phyloP scores from a whole-genome alignment of 148 eudicot species.

The Amaranthus palmeri region DNA sequence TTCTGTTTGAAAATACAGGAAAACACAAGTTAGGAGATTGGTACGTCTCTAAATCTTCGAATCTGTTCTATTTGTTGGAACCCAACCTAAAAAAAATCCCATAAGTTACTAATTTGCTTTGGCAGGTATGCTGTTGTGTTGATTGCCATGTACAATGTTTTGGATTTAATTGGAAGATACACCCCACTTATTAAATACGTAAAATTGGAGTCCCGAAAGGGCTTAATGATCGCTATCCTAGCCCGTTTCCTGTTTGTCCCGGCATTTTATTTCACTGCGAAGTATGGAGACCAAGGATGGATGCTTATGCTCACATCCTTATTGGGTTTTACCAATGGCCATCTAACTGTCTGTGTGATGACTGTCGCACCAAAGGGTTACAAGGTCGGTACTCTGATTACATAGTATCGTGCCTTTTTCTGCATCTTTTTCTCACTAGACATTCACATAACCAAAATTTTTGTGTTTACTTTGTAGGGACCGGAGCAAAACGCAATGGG shows the following conservation, averaged over 20 bases:
- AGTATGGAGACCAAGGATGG: constrained; percentile 75
- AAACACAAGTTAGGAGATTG: constrained; percentile 46
- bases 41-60: constrained; percentile 30
- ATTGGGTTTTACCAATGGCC: constrained; percentile 67
- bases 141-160: constrained; percentile 55
- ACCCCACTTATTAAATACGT: constrained; percentile 36
- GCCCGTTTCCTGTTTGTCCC: constrained; percentile 55
- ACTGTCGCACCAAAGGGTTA: constrained; percentile 63
- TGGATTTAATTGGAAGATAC: constrained; percentile 54
- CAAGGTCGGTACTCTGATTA: constrained; percentile 35
- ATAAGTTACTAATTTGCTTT: neutral
- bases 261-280: constrained; percentile 66
- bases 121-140: constrained; percentile 62
- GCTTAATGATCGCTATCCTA: constrained; percentile 32
- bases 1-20: constrained; percentile 70
- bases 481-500: constrained; percentile 83
- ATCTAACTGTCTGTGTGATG: constrained; percentile 75
- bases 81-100: neutral
- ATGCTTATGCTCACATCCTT: constrained; percentile 60
- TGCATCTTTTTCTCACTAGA: neutral
- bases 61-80: neutral
- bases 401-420: neutral
- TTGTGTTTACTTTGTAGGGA: constrained; percentile 31
- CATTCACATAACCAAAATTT: neutral
- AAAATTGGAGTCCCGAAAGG: constrained; percentile 41